Evolutionary conservation across 768 basidiomycete genomes (phyloP).

Genomic region (Psilocybe subaeruginosa): DNA sequence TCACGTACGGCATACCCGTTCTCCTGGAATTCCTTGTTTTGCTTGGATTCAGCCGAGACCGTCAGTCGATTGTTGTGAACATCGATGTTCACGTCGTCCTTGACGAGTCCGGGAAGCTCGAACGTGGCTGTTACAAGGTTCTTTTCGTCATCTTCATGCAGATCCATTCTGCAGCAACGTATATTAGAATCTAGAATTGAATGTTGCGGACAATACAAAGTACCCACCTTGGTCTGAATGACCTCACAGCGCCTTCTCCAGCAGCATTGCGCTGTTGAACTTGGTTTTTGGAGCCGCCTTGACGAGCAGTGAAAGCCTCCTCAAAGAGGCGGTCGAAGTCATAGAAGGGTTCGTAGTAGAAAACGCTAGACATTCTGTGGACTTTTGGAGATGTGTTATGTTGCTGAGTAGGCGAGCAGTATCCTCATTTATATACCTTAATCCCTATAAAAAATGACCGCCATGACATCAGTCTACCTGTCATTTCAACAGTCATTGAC

Average conservation of each 20-base stretch:
- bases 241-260: conserved; percentile 18
- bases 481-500: no score
- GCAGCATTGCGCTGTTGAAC: conserved; percentile 10
- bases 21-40: conserved; percentile 34
- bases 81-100: conserved; percentile 55
- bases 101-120: conserved; percentile 58
- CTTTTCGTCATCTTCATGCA: conserved; percentile 49
- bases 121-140: conserved; percentile 58
- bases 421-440: background rate
- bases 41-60: conserved; percentile 50
- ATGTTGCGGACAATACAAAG: background rate
- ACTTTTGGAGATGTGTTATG: background rate
- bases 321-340: conserved; percentile 9
- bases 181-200: background rate
- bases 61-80: conserved; percentile 51
- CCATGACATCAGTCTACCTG: no score
- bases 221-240: conserved; percentile 36
- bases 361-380: conserved; percentile 3
- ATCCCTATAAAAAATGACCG: no score
- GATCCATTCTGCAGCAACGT: conserved; percentile 49
- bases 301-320: conserved; percentile 1
- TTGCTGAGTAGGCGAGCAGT: background rate
- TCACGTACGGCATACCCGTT: conserved; percentile 47
- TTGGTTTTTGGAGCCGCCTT: conserved; percentile 2
- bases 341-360: conserved; percentile 12